A percentile compares a stretch with the other conserved stretches of the same genome.
Conservation (phyloP, 2,329 filamentous ascomycete species). For the Hymenoscyphus fraxineus region DNA sequence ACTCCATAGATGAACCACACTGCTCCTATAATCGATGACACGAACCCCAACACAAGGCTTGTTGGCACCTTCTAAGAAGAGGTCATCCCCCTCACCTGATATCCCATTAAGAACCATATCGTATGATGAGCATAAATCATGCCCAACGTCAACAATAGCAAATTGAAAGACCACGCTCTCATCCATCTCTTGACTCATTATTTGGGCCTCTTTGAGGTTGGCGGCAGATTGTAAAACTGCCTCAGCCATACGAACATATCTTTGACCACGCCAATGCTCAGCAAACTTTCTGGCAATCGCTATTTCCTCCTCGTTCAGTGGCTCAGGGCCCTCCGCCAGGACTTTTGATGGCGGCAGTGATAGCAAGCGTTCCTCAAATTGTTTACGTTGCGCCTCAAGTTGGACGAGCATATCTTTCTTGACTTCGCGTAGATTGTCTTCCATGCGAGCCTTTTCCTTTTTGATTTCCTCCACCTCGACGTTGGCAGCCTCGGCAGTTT, state of each 20-base stretch:
- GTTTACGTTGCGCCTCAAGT: constrained; percentile 75
- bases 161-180: constrained; percentile 95
- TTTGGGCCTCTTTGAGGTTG: constrained; percentile 88
- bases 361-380: constrained; percentile 80
- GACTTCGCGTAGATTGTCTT: constrained; percentile 69
- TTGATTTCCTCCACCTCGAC: constrained; percentile 80
- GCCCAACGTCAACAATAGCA: constrained; percentile 81
- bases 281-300: constrained; percentile 63
- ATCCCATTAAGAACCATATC: constrained; percentile 93
- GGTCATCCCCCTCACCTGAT: constrained; percentile 77
- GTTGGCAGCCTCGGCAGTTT: constrained; percentile 68
- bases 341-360: constrained; percentile 63
- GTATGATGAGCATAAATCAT: constrained; percentile 88
- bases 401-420: constrained; percentile 89
- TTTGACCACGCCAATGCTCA: constrained; percentile 74
- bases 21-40: constrained; percentile 85
- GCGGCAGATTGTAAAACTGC: constrained; percentile 83
- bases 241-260: constrained; percentile 93
- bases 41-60: constrained; percentile 91
- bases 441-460: constrained; percentile 80
- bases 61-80: constrained; percentile 71
- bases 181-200: constrained; percentile 96
- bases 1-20: constrained; percentile 89
- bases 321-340: constrained; percentile 37
- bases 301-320: constrained; percentile 67